Evolutionary conservation across 148 eudicot species (phyloP).

Genomic region (Gaultheria prostrata): DNA sequence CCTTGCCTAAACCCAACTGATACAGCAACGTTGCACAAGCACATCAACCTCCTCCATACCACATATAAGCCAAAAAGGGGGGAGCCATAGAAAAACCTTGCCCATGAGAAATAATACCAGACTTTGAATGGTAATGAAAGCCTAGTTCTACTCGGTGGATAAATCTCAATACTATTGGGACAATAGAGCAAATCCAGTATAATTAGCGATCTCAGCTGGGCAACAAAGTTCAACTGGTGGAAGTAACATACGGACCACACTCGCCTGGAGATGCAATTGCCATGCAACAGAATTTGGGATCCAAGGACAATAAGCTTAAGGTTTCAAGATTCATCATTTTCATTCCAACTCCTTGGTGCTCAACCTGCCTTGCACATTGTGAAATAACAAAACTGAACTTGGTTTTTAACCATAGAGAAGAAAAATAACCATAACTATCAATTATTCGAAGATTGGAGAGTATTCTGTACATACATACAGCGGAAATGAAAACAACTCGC

Average conservation of each 20-base stretch:
- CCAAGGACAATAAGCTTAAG: background rate
- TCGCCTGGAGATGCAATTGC: background rate
- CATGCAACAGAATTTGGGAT: background rate
- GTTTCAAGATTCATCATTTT: background rate
- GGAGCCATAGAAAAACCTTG: no score
- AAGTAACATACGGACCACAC: background rate
- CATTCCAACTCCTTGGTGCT: background rate
- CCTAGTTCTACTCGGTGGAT: no score
- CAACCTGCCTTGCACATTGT: background rate
- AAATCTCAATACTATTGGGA: no score
- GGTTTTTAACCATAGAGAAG: background rate
- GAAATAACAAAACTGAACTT: background rate
- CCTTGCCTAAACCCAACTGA: background rate
- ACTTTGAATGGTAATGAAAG: no score
- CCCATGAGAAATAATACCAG: no score
- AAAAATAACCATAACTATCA: conserved; percentile 5
- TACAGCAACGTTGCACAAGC: background rate
- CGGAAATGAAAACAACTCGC: conserved; percentile 10
- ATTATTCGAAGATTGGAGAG: conserved; percentile 14
- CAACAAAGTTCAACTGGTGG: background rate
- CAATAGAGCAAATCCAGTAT: background rate
- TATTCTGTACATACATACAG: conserved; percentile 19
- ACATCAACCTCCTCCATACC: background rate
- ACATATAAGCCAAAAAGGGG: background rate
- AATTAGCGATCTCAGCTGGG: background rate